Conservation (phyloP, 2,329 filamentous ascomycete genomes). For the Stagonosporopsis chrysanthemi region DNA sequence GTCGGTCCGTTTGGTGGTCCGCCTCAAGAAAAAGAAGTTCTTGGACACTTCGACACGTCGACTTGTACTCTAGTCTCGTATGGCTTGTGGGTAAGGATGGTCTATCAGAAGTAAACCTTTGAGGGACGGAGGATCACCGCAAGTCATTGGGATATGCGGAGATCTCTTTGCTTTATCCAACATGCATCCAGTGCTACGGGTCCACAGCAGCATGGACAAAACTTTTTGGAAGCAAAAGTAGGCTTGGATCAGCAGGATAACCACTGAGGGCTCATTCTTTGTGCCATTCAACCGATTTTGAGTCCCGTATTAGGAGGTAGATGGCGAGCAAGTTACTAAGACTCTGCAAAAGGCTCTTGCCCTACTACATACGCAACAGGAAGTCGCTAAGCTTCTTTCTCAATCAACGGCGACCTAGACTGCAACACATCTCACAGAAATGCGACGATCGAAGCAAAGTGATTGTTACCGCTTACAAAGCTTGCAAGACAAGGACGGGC, state of each 20-base stretch:
- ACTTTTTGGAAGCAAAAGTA: not conserved
- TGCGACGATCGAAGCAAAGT: not conserved
- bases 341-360: not conserved
- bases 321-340: not conserved
- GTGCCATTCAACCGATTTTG: not conserved
- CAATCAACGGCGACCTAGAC: not conserved
- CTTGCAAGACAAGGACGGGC: not conserved
- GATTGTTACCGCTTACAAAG: not conserved
- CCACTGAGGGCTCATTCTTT: not conserved
- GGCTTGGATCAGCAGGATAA: not conserved
- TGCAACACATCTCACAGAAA: not conserved
- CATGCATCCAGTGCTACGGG: not conserved
- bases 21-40: slow-evolving; percentile 1
- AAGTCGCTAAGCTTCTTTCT: not conserved
- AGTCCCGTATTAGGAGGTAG: not conserved
- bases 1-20: not conserved
- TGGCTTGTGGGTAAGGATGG: not conserved
- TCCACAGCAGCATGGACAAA: not conserved
- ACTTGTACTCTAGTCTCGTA: slow-evolving; percentile 4
- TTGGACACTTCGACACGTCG: slow-evolving; percentile 9
- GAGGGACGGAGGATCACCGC: not conserved
- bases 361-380: not conserved
- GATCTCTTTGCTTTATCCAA: slow-evolving; percentile 1
- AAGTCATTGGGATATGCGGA: not conserved
- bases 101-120: not conserved